Percentiles rank a stretch among this genome's conserved stretches.
phyloP scores from a whole-genome alignment of 2,329 filamentous ascomycete species.

The Alternaria conjuncta region DNA sequence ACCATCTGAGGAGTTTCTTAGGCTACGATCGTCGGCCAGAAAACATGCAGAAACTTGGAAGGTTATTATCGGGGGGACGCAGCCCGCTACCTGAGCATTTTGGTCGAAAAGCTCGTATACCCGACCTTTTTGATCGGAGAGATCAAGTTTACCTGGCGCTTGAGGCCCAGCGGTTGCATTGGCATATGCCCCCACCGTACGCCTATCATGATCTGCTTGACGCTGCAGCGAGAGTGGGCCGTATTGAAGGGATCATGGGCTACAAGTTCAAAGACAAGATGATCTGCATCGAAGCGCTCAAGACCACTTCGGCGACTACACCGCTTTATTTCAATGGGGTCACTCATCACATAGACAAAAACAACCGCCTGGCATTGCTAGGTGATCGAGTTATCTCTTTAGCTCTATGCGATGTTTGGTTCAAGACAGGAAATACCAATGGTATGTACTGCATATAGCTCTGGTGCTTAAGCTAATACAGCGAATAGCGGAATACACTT shows the following conservation, averaged over 20 bases:
- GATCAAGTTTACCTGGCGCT: slow-evolving; percentile 20
- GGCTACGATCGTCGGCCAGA: background rate
- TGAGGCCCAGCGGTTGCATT: slow-evolving; percentile 3
- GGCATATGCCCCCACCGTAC: slow-evolving; percentile 4
- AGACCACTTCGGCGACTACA: slow-evolving; percentile 2
- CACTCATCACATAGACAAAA: slow-evolving; percentile 6
- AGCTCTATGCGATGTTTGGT: slow-evolving; percentile 27
- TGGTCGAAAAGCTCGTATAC: slow-evolving; percentile 17
- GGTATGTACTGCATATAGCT: slow-evolving; percentile 1
- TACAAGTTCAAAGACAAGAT: slow-evolving; percentile 32
- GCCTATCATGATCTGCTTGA: slow-evolving; percentile 23
- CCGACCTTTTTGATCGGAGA: slow-evolving; percentile 21
- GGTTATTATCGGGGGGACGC: background rate
- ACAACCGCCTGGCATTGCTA: slow-evolving; percentile 30
- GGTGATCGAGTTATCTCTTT: slow-evolving; percentile 27
- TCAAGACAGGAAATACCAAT: slow-evolving; percentile 11
- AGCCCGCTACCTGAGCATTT: slow-evolving; percentile 11
- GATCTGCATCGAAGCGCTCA: slow-evolving; percentile 27
- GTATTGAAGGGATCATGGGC: slow-evolving; percentile 20
- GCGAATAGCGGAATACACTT: slow-evolving; percentile 7
- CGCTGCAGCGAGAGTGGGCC: slow-evolving; percentile 18
- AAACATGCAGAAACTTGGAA: background rate
- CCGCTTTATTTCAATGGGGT: slow-evolving; percentile 24
- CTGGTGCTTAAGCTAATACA: slow-evolving; percentile 1
- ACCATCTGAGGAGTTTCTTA: background rate